Percentiles rank a stretch among this genome's conserved stretches.
phyloP scores from a whole-genome alignment of 2,329 filamentous ascomycete genomes.

The Talaromyces sp. region DNA sequence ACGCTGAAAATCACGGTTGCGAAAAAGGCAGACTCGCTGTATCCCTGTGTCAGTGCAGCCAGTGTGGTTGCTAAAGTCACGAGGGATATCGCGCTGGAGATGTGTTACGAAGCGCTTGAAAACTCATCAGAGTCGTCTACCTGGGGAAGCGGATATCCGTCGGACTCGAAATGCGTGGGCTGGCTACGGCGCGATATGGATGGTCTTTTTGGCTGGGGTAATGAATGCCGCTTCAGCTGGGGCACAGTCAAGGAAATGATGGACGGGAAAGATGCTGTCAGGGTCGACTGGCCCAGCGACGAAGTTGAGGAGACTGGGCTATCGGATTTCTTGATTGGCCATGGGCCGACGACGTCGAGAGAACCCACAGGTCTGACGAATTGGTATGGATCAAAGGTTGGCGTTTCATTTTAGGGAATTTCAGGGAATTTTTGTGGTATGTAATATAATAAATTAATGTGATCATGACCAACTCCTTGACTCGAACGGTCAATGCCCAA shows the following conservation, averaged over 20 bases:
- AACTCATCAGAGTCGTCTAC: constrained; percentile 19
- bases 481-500: background rate
- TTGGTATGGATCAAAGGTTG: constrained; percentile 73
- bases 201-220: constrained; percentile 90
- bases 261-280: constrained; percentile 65
- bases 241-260: constrained; percentile 90
- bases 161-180: constrained; percentile 69
- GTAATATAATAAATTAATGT: background rate
- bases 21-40: constrained; percentile 89
- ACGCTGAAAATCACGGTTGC: constrained; percentile 68
- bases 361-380: constrained; percentile 66
- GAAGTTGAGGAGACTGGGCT: constrained; percentile 66
- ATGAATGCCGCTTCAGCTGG: constrained; percentile 93
- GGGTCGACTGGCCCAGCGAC: constrained; percentile 77
- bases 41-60: constrained; percentile 87
- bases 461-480: background rate
- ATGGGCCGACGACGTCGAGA: constrained; percentile 35
- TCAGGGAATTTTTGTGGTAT: constrained; percentile 33
- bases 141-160: constrained; percentile 94
- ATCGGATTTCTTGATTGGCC: constrained; percentile 66
- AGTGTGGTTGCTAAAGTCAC: constrained; percentile 96
- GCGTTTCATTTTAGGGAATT: constrained; percentile 67
- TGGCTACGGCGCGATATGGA: constrained; percentile 90
- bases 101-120: constrained; percentile 58
- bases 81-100: constrained; percentile 80